Conservation (phyloP, 1,139 yeast species). For the Yamadazyma spencermartinsiae region DNA sequence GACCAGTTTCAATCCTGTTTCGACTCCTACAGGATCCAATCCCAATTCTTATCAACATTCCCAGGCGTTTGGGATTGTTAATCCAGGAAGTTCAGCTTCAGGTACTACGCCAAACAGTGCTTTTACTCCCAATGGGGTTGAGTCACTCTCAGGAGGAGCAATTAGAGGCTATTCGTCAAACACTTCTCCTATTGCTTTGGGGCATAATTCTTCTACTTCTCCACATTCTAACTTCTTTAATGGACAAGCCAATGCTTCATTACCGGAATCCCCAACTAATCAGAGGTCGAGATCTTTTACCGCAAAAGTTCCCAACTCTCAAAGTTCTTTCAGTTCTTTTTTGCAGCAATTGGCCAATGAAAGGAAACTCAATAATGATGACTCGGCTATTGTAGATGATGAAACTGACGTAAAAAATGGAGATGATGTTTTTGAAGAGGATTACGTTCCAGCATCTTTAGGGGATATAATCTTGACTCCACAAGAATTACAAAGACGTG, state of each 20-base stretch:
- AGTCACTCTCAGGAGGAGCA: conserved; percentile 3
- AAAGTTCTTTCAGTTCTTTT: conserved; percentile 16
- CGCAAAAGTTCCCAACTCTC: conserved; percentile 6
- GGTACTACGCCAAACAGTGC: conserved; percentile 5
- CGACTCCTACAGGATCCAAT: neutral
- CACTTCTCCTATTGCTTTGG: conserved; percentile 17
- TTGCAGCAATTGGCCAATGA: conserved; percentile 3
- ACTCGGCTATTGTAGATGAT: conserved; percentile 13
- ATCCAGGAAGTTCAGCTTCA: conserved; percentile 1
- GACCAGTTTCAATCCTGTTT: neutral
- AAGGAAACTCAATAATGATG: conserved; percentile 5
- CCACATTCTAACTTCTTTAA: conserved; percentile 16
- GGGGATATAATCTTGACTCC: conserved; percentile 74
- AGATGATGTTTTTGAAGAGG: conserved; percentile 56
- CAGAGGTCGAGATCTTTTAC: conserved; percentile 9
- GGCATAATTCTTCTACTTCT: conserved; percentile 13
- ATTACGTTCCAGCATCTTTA: conserved; percentile 74
- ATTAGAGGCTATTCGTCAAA: conserved; percentile 15
- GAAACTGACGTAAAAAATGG: conserved; percentile 33
- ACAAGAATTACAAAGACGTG: conserved; percentile 67
- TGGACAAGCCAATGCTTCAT: conserved; percentile 6
- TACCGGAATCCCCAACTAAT: conserved; percentile 13
- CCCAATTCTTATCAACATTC: neutral
- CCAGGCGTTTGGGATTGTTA: neutral
- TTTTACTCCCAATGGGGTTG: conserved; percentile 1